phyloP scores from a whole-genome alignment of 768 basidiomycete species.

The Agrocybe pediades region DNA sequence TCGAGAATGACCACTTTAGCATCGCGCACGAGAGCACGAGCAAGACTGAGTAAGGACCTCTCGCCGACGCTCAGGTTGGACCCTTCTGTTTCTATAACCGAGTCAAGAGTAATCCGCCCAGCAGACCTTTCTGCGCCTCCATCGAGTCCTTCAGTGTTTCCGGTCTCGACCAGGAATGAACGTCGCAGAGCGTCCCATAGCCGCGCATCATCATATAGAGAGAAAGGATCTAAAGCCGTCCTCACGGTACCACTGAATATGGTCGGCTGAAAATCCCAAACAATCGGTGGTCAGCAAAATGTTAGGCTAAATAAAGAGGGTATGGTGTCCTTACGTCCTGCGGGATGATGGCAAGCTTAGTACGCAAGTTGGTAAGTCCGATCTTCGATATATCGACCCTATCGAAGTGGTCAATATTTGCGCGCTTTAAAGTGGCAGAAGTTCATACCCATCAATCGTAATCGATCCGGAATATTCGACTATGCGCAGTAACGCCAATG shows the following conservation, averaged over 20 bases:
- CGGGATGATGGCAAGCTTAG: slow-evolving; percentile 64
- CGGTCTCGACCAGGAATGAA: slow-evolving; percentile 39
- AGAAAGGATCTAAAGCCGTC: slow-evolving; percentile 63
- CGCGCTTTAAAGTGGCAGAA: not conserved
- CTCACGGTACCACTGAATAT: slow-evolving; percentile 62
- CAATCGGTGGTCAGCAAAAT: not conserved
- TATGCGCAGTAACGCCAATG: slow-evolving; percentile 67
- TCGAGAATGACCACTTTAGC: slow-evolving; percentile 77
- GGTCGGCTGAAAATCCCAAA: slow-evolving; percentile 39
- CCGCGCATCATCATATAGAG: slow-evolving; percentile 59
- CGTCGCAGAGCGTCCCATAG: slow-evolving; percentile 77
- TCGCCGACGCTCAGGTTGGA: slow-evolving; percentile 72
- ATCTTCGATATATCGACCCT: slow-evolving; percentile 67
- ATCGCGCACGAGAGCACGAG: slow-evolving; percentile 79
- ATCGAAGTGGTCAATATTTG: slow-evolving; percentile 12
- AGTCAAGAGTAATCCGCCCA: slow-evolving; percentile 62
- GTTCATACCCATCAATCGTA: slow-evolving; percentile 57
- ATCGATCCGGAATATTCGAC: slow-evolving; percentile 71
- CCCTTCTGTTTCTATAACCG: slow-evolving; percentile 77
- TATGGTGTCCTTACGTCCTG: slow-evolving; percentile 43
- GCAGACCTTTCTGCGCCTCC: slow-evolving; percentile 35
- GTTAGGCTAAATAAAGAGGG: not conserved
- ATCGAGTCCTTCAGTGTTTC: slow-evolving; percentile 44
- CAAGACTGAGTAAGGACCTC: slow-evolving; percentile 74
- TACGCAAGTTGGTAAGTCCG: slow-evolving; percentile 63